Evolutionary conservation across 805 yeast species (phyloP), one percentile per base, ranked within the genome.

Genomic region (Wickerhamiella lipophila): DNA sequence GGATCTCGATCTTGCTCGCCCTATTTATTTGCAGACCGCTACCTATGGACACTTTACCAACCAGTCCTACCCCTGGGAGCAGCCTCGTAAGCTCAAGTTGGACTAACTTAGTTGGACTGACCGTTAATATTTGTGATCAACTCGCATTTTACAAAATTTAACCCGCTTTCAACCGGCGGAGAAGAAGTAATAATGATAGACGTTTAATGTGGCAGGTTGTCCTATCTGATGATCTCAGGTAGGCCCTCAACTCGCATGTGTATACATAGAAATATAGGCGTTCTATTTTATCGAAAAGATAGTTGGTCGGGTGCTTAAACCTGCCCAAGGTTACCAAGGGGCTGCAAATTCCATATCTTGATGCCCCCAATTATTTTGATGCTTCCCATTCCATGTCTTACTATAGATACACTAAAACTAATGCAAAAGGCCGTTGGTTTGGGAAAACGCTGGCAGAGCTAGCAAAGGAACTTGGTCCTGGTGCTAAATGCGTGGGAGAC

Each of bases 21-120:
- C 99, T 71, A 92, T 92, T 72, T 92, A 92, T 79, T 79, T 86
- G 76, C 83, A 89, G 82, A 92, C 99, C 62, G 99, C 99, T 63
- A 83, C 95, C 50, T 89, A 92, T 72, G 99, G 99, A 68, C 99
- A 92, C 75, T 92, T 92, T 84, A 92, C 99, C 68, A 85, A 92
- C 83, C 99, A 89, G 78, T 82, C 81, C 66, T 83, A 86, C 81
- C 75, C 96, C 64, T 92, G 99, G 99, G 99, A 92, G 78, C 79
- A 84, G 73, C 95, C 96, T 72, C 86, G 63, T 53, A 58, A 60
- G 60, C 68, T 69, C 56, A 55, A 65, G 58, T 55, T 67, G 27
- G 29, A 35, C 32, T 45, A 42, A 27, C 3, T 6, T 41, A n/a
- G n/a, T n/a, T n/a, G n/a, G n/a, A n/a, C n/a, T 13, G 34, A 38